Conservation (phyloP, 768 basidiomycete species). For the Lentinula aciculospora region DNA sequence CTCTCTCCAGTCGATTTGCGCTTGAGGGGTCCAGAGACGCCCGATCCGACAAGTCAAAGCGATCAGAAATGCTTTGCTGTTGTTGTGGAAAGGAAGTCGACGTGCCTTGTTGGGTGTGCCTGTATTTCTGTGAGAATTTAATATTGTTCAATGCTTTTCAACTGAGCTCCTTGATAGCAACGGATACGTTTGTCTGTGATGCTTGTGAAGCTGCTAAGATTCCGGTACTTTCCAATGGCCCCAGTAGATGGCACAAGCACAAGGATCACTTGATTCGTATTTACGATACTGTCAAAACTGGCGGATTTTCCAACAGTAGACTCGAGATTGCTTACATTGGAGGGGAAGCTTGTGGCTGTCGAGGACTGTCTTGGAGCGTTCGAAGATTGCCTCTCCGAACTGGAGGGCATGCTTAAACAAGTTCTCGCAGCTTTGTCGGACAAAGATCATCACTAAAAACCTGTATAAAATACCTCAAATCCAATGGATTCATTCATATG, state of each 20-base stretch:
- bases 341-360: neutral
- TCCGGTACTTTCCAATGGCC: too few relatives aligned
- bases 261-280: neutral
- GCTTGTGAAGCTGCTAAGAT: neutral
- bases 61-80: neutral
- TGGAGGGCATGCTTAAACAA: too few relatives aligned
- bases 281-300: neutral
- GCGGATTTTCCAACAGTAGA: neutral
- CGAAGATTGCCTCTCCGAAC: too few relatives aligned
- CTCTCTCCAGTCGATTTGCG: neutral
- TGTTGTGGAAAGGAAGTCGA: neutral
- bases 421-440: too few relatives aligned
- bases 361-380: too few relatives aligned
- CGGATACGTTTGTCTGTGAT: neutral
- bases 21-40: too few relatives aligned
- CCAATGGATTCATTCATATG: too few relatives aligned
- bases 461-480: too few relatives aligned
- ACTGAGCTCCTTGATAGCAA: neutral
- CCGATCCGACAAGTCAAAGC: neutral
- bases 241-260: neutral
- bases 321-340: neutral
- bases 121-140: neutral
- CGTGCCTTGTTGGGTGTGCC: slow-evolving; percentile 2
- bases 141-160: neutral
- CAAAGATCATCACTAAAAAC: too few relatives aligned